phyloP scores from a whole-genome alignment of 1,139 yeast genomes.

The Zygosaccharomyces pseudobailii region DNA sequence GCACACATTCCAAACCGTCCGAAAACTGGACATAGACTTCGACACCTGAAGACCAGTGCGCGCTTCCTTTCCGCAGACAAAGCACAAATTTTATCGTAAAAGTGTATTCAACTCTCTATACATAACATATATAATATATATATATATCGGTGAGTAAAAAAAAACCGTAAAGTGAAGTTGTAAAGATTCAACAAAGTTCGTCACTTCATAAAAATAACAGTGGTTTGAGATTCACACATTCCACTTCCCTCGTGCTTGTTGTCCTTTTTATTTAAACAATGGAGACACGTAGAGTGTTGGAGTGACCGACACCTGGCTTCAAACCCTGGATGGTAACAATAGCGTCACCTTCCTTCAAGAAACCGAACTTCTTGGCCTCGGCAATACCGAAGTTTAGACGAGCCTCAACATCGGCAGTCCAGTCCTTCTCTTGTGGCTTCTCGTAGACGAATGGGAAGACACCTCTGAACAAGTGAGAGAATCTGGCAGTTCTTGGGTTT shows the following conservation, averaged over 20 bases:
- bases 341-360: constrained; percentile 81
- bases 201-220: neutral
- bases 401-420: constrained; percentile 95
- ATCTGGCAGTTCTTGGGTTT: constrained; percentile 89
- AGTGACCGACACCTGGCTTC: constrained; percentile 98
- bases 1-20: constrained; percentile 22
- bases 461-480: constrained; percentile 95
- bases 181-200: neutral
- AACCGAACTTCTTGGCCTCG: constrained; percentile 83
- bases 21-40: constrained; percentile 23
- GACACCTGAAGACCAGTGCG: too few species aligned
- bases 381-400: constrained; percentile 93
- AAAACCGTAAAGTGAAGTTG: constrained; percentile 6
- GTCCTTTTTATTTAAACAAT: constrained; percentile 35
- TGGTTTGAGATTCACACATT: neutral
- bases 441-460: constrained; percentile 92
- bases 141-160: neutral
- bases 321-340: constrained; percentile 97
- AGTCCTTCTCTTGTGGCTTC: constrained; percentile 64
- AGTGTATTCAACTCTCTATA: neutral
- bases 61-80: too few species aligned
- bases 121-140: neutral
- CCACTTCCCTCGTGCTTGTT: neutral
- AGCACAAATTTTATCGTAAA: neutral
- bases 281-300: constrained; percentile 87